Evolutionary conservation across 352 stramenopile species (phyloP), one percentile per base, ranked within the genome.

Genomic region (Globisporangium alternatum): DNA sequence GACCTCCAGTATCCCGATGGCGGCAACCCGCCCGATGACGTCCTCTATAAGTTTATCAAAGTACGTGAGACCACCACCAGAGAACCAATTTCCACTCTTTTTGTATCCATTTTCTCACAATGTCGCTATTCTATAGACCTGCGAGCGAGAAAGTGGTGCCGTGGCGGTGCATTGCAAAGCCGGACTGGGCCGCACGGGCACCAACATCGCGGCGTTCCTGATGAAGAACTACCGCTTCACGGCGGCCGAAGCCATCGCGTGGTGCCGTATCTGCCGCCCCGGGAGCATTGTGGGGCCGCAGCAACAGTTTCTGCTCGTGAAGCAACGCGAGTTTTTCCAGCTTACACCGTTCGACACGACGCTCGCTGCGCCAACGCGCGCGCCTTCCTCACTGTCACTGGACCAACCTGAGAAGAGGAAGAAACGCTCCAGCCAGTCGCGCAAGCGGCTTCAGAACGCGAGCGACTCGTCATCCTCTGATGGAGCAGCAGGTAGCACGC

Each of bases 161-260:
- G 83, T 99, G 48, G 97, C 96, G 0, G 94, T 99, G n/a, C 97
- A 99, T 72, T 99, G 97, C 80, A 98, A 99, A 75, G 97, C 96
- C 19, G 97, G 97, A 9, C 75, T 99, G 6, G 97, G 96, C 12
- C 80, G 97, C 35, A 99, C 97, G 0, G 97, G 97, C 33, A 99
- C 96, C 3, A 94, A 90, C 62, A 99, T 99, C 48, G 97, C 91
- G 8, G 93, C 91, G 15, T 99, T 97, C 63, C 69, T 99, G 22
- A 99, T 99, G 87, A 98, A 98, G 71, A 90, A 98, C 57, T 96
- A 97, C 69, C 65, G 75, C 9, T 95, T 99, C 53, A 98, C 95
- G 1, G 96, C 97, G 4, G 72, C 69, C 0, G 95, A 99, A 78
- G 90, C 85, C 7, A 99, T 99, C 74, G 95, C 89, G 7, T 99